phyloP scores from a whole-genome alignment of 176 grass and related monocot species.

The Triticum timopheevii region DNA sequence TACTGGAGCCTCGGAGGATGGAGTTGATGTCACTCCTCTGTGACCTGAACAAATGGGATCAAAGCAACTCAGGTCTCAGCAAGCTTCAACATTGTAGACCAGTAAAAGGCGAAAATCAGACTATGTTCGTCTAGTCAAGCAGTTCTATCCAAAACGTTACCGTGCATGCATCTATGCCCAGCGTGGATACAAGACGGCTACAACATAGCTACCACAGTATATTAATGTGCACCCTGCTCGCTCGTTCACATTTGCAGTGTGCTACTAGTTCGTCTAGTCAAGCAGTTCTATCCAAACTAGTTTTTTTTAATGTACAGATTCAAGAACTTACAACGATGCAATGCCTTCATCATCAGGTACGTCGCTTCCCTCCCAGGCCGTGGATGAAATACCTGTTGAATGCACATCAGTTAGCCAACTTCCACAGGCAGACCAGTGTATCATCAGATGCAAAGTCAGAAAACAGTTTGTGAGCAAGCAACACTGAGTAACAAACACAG shows the following conservation, averaged over 20 bases:
- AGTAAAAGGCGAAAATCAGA: neutral
- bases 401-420: slow-evolving; percentile 4
- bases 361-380: slow-evolving; percentile 29
- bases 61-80: slow-evolving; percentile 6
- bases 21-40: slow-evolving; percentile 47
- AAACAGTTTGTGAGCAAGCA: neutral
- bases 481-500: neutral
- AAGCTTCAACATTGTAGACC: neutral
- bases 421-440: neutral
- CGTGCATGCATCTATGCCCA: neutral
- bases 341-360: slow-evolving; percentile 33
- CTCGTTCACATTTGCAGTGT: neutral
- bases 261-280: slow-evolving; percentile 1
- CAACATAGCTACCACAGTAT: too few species aligned
- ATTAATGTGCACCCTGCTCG: neutral
- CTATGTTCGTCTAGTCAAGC: neutral
- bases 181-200: too few species aligned
- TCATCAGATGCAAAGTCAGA: neutral
- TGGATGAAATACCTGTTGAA: slow-evolving; percentile 46
- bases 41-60: slow-evolving; percentile 53
- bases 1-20: slow-evolving; percentile 66
- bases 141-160: slow-evolving; percentile 16
- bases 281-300: too few species aligned
- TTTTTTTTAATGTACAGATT: neutral
- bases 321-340: slow-evolving; percentile 52